Percentiles rank a stretch among this genome's conserved stretches.
Evolutionary conservation across 441 rosid species (phyloP).

Genomic region (Adansonia gregorii): DNA sequence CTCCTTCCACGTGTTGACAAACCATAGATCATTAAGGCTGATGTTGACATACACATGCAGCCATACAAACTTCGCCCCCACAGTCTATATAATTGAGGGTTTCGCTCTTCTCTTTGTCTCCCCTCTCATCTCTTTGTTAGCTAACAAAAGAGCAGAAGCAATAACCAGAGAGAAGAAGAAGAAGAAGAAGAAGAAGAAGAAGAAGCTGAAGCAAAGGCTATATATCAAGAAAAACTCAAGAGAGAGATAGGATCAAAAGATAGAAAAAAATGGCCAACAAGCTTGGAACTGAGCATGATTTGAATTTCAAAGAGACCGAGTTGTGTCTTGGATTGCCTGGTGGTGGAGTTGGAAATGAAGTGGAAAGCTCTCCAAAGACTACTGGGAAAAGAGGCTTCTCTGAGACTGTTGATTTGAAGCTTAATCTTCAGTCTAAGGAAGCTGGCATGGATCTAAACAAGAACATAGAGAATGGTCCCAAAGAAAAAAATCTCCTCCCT

Average conservation of each 20-base stretch:
- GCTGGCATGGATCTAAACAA: constrained; percentile 53
- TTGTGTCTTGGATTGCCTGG: constrained; percentile 47
- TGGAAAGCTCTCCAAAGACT: constrained; percentile 45
- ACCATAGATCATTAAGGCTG: constrained; percentile 23
- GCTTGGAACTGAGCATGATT: constrained; percentile 34
- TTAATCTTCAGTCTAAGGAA: constrained; percentile 65
- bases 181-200: background rate
- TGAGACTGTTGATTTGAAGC: constrained; percentile 84
- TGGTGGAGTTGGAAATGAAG: constrained; percentile 35
- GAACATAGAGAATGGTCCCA: constrained; percentile 31
- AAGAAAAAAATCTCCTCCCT: constrained; percentile 40
- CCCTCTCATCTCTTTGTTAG: constrained; percentile 20
- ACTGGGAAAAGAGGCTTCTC: constrained; percentile 82
- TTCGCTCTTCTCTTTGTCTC: constrained; percentile 5
- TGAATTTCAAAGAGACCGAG: constrained; percentile 78
- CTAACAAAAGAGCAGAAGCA: constrained; percentile 29
- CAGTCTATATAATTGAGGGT: constrained; percentile 52
- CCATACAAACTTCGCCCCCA: constrained; percentile 27
- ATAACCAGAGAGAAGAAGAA: background rate
- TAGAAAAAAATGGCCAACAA: constrained; percentile 35
- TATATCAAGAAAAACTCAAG: constrained; percentile 25
- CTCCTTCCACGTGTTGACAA: constrained; percentile 42
- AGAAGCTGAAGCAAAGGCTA: background rate
- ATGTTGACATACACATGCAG: constrained; percentile 52
- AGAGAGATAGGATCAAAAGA: background rate